Evolutionary conservation across 2,329 filamentous ascomycete genomes (phyloP).

Genomic region (Cryphonectria parasitica): DNA sequence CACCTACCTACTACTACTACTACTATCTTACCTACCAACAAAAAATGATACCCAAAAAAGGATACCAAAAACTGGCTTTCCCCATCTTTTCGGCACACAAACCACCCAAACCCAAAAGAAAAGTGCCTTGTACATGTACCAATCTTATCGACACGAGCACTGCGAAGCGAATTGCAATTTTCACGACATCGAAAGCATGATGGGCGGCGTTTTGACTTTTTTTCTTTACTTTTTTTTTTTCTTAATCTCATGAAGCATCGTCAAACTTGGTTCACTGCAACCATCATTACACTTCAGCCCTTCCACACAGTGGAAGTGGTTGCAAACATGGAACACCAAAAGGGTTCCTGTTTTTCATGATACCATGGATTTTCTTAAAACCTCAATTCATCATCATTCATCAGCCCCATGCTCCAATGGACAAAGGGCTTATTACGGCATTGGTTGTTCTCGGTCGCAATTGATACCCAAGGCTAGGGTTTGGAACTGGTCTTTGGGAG

Average conservation of each 20-base stretch:
- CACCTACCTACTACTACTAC: not conserved
- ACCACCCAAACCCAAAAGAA: slow-evolving; percentile 2
- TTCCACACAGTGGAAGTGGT: not conserved
- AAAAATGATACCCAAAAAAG: slow-evolving; percentile 20
- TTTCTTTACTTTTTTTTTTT: slow-evolving; percentile 12
- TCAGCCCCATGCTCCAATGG: slow-evolving; percentile 5
- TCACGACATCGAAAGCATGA: slow-evolving; percentile 27
- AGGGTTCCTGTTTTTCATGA: slow-evolving; percentile 22
- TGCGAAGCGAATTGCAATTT: slow-evolving; percentile 27
- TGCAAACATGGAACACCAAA: not conserved
- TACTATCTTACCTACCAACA: not conserved
- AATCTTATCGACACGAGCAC: slow-evolving; percentile 26
- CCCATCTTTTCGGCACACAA: slow-evolving; percentile 19
- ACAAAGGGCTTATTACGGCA: slow-evolving; percentile 16
- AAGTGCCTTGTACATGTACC: slow-evolving; percentile 24
- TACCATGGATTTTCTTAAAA: slow-evolving; percentile 24
- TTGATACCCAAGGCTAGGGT: slow-evolving; percentile 25
- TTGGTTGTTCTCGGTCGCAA: slow-evolving; percentile 6
- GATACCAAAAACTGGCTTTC: slow-evolving; percentile 20
- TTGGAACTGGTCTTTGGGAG: slow-evolving; percentile 10
- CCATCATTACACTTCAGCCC: not conserved
- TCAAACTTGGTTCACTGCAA: not conserved
- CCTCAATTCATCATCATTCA: slow-evolving; percentile 18
- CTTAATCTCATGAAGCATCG: not conserved
- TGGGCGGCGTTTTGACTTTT: slow-evolving; percentile 23